Evolutionary conservation across 2,329 filamentous ascomycete genomes (phyloP), one percentile per base, ranked within the genome.

Genomic region (Stemphylium lycopersici): DNA sequence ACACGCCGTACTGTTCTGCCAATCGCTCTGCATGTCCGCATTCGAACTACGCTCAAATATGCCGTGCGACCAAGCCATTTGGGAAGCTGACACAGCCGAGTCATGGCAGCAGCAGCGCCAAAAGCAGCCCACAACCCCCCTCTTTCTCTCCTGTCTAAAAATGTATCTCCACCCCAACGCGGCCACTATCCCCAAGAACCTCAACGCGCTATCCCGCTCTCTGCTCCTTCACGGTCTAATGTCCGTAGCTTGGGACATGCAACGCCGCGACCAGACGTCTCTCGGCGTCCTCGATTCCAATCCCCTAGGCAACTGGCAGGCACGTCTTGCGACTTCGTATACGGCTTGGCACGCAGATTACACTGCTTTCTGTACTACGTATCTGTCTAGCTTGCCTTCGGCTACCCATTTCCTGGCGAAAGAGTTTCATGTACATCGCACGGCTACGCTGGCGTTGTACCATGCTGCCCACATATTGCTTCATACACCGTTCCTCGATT

Each of bases 1-100:
- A 49, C 84, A 87, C 55, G 84, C 85, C 0, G 83, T 87, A 0
- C 75, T 87, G 0, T 87, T 87, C 67, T 87, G 83, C n/a, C 85
- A 87, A 63, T 86, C 83, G 4, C 77, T 88, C 0, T 87, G 85
- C 70, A 87, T 87, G 84, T 87, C 84, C 1, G 83, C 84, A 0
- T 87, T 87, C 44, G 85, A 87, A 61, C 77, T 88, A 1, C 79
- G 83, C 0, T 79, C 84, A 0, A 77, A 79, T 2, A 68, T 87
- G 2, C 85, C 85, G 0, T 87, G 83, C 61, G 77, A 80, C 36
- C 78, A 84, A 44, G 67, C 75, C 0, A 62, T 82, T 0, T 88
- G 85, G 85, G 84, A 87, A 66, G 84, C 85, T 2, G 69, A 77
- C 1, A 80, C 82, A 0, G 79, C 83, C 0, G 74, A 78, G 6